Evolutionary conservation across 257 asterid species (phyloP).

Genomic region (Solanum neorickii): DNA sequence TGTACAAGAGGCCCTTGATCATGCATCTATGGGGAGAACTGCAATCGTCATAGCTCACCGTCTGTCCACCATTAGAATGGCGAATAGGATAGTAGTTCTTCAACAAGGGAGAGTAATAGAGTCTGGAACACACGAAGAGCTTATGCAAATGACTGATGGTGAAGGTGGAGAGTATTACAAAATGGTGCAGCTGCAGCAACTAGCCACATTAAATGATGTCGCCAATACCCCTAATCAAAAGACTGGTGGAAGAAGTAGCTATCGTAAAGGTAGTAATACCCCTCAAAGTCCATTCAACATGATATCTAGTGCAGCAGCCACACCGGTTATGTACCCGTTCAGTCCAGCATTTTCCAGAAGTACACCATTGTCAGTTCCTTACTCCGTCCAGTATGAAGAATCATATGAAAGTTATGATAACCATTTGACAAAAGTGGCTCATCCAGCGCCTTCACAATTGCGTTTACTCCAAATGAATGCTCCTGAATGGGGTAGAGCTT

Average conservation of each 20-base stretch:
- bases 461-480: constrained; percentile 57
- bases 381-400: constrained; percentile 49
- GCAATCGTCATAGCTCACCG: constrained; percentile 67
- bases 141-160: constrained; percentile 30
- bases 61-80: constrained; percentile 55
- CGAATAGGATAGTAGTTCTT: constrained; percentile 42
- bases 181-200: constrained; percentile 57
- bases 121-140: constrained; percentile 60
- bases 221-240: constrained; percentile 7
- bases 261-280: constrained; percentile 7
- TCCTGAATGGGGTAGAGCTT: constrained; percentile 50
- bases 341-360: constrained; percentile 72
- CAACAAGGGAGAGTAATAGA: constrained; percentile 50
- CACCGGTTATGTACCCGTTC: constrained; percentile 50
- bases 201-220: constrained; percentile 14
- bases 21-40: constrained; percentile 66
- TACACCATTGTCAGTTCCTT: constrained; percentile 41
- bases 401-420: constrained; percentile 44
- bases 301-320: constrained; percentile 44
- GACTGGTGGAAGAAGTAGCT: constrained; percentile 19
- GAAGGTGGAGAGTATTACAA: constrained; percentile 46
- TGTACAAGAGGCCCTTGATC: constrained; percentile 64
- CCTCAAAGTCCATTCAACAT: constrained; percentile 53
- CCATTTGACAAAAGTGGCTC: background rate
- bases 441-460: constrained; percentile 52